phyloP scores from a whole-genome alignment of 1,139 yeast species.

The Trichomonascaceae sp. region DNA sequence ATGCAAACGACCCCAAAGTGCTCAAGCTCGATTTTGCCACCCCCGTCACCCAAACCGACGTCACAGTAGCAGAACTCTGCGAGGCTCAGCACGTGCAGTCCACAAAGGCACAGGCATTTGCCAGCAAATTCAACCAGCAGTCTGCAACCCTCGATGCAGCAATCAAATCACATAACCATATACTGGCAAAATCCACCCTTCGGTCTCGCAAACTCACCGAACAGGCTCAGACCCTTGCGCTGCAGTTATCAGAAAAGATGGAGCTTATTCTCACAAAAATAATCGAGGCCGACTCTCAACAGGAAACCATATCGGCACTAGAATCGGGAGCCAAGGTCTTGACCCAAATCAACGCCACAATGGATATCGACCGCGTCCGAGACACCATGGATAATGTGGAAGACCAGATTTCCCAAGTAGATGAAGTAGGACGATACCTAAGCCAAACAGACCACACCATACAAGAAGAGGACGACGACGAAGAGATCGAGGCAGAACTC shows the following conservation, averaged over 20 bases:
- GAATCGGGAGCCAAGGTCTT: constrained; percentile 21
- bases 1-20: no score
- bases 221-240: constrained; percentile 17
- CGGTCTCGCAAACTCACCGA: constrained; percentile 17
- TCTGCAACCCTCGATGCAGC: no score
- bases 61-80: no score
- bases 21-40: no score
- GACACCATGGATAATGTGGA: constrained; percentile 24
- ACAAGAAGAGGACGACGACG: no score
- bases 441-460: constrained; percentile 12
- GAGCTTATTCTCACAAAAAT: constrained; percentile 21
- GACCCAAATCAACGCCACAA: constrained; percentile 18
- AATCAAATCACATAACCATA: no score
- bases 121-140: no score
- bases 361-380: constrained; percentile 25
- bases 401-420: constrained; percentile 22
- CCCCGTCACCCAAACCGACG: no score
- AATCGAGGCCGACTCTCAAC: constrained; percentile 17
- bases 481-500: no score
- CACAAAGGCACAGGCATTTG: no score
- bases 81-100: no score
- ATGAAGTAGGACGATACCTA: constrained; percentile 22
- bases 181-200: constrained; percentile 20
- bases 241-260: constrained; percentile 21
- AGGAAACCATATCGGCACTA: constrained; percentile 20